Percentiles rank a stretch among this genome's conserved stretches.
Conservation (phyloP, 2,329 filamentous ascomycete genomes). For the Penicillium sp. region DNA sequence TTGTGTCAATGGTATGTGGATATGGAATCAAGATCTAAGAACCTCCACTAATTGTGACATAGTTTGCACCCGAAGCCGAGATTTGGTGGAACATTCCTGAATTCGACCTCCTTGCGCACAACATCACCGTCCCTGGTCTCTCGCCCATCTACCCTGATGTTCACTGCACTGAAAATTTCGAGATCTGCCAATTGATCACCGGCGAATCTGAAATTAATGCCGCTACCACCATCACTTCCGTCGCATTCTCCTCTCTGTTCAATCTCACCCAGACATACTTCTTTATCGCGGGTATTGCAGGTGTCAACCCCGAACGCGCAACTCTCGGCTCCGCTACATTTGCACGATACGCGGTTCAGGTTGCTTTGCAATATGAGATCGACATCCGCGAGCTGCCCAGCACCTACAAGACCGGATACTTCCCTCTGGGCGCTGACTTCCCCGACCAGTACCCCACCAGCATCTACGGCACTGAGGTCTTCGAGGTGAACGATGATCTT, state of each 20-base stretch:
- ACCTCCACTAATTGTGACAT: neutral
- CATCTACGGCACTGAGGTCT: slow-evolving; percentile 69
- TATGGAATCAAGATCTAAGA: neutral
- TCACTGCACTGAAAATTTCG: slow-evolving; percentile 61
- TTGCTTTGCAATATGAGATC: slow-evolving; percentile 74
- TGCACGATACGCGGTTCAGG: slow-evolving; percentile 69
- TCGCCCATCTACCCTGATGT: slow-evolving; percentile 65
- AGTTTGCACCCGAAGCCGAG: slow-evolving; percentile 64
- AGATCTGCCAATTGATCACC: slow-evolving; percentile 68
- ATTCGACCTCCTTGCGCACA: slow-evolving; percentile 57
- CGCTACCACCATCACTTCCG: slow-evolving; percentile 63
- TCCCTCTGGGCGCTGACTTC: slow-evolving; percentile 59
- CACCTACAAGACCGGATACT: slow-evolving; percentile 68
- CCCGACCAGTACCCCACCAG: slow-evolving; percentile 59
- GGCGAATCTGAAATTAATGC: slow-evolving; percentile 76
- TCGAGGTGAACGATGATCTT: slow-evolving; percentile 63
- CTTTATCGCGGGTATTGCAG: slow-evolving; percentile 69
- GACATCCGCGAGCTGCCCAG: slow-evolving; percentile 66
- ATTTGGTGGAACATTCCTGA: slow-evolving; percentile 61
- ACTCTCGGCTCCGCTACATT: slow-evolving; percentile 69
- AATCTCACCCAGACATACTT: slow-evolving; percentile 70
- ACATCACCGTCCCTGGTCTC: slow-evolving; percentile 61
- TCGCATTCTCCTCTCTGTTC: slow-evolving; percentile 63
- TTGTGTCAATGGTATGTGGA: slow-evolving; percentile 42
- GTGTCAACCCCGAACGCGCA: slow-evolving; percentile 67